phyloP scores from a whole-genome alignment of 2,329 filamentous ascomycete species.

The Ophiostoma quercus region DNA sequence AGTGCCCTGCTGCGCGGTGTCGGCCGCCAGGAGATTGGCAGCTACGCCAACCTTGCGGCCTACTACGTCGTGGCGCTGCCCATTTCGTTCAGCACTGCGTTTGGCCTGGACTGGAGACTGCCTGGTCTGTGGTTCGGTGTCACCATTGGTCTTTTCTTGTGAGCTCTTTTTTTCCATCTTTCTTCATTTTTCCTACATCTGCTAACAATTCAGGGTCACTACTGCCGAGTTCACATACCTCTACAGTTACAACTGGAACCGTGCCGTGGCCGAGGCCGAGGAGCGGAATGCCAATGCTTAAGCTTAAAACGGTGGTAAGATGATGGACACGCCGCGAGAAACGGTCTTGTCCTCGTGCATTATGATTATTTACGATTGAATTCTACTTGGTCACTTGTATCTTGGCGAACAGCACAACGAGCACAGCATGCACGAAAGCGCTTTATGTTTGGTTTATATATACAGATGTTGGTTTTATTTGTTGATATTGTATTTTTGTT shows the following conservation, averaged over 20 bases:
- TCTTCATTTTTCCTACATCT: slow-evolving; percentile 24
- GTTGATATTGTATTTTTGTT: neutral
- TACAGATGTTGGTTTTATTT: neutral
- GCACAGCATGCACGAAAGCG: neutral
- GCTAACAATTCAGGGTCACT: slow-evolving; percentile 39
- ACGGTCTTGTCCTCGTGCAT: neutral
- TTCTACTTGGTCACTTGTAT: neutral
- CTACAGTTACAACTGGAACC: slow-evolving; percentile 49
- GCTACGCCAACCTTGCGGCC: slow-evolving; percentile 77
- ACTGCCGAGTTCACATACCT: slow-evolving; percentile 52
- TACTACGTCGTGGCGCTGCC: slow-evolving; percentile 87
- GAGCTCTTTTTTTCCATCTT: slow-evolving; percentile 32
- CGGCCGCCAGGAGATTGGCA: slow-evolving; percentile 82
- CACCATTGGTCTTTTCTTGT: slow-evolving; percentile 63
- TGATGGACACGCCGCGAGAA: neutral
- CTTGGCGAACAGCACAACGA: neutral
- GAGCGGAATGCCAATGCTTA: slow-evolving; percentile 40
- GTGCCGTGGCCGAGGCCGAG: slow-evolving; percentile 50
- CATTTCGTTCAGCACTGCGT: slow-evolving; percentile 71
- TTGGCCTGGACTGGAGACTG: slow-evolving; percentile 71
- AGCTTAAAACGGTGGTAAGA: neutral
- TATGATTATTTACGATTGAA: neutral
- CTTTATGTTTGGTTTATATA: neutral
- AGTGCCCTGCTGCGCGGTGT: slow-evolving; percentile 83
- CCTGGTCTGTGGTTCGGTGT: slow-evolving; percentile 77